Base-by-base conservation (phyloP, 73 alveolate species). In the Symbiodinium natans region DNA sequence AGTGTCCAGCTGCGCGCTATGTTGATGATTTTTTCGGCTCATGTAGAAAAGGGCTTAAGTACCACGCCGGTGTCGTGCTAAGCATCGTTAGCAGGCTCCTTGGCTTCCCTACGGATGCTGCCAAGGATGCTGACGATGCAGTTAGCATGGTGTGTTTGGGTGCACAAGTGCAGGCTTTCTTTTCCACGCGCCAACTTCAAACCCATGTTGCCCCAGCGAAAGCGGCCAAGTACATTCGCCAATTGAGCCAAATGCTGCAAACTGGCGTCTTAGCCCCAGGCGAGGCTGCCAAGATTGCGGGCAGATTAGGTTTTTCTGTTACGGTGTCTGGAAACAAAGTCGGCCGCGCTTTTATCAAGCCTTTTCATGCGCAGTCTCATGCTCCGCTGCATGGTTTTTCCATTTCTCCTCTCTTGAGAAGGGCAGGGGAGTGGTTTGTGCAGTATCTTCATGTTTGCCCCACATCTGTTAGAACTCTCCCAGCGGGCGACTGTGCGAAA, bases 101-200 rank as follows among this genome's bases (percentile, higher is more conserved):
- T 34, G 95, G 95, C 42, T 59, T 87, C 46, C 95, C 95, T 3
- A 59, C 86, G 41, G 95, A 87, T 41, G 95, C 36, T 15, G 71
- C 95, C 46, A 87, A 87, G 43, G 95, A 87, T 73, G 95, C 95
- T 1, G 94, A 86, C 31, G 82, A 86, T 54, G 83, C 94, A 1
- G 17, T 56, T 17, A 77, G 59, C 31, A 86, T 86, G 94, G 83
- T 56, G 94, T 48, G 82, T 29, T 25, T 86, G 21, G 94, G 94
- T 39, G 93, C 93, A 42, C 54, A 54, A 56, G 82, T 48, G 56
- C 59, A 56, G 86, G 95, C 85, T 3, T 29, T 71, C 74, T 63
- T 63, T 41, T 38, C 85, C 73, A 63, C 74, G 19, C 39, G 83
- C 29, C 85, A 38, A 41, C 29, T 87, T 41, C 15, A 46, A 63